Base-by-base conservation (phyloP, 208 protist genomes). In the Acanthamoeba triangularis region DNA sequence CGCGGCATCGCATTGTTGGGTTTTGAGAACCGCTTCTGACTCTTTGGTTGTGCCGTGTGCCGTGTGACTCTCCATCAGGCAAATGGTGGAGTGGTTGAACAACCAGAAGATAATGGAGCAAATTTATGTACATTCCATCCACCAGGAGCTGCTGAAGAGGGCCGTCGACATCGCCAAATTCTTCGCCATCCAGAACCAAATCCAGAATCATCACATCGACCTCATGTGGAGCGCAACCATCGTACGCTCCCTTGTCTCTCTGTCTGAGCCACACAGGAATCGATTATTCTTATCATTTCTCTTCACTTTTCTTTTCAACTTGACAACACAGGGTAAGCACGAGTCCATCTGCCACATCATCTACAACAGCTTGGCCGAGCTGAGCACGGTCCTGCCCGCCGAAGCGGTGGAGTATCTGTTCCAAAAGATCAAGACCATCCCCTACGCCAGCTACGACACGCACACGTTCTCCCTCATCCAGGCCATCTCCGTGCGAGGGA, bases 281-380 rank as follows among this genome's bases (percentile, higher is more conserved):
- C 61, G 6, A 67, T n/a, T 59, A 59, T 2, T 14, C 54, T 6
- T 23, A 14, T 59, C 3, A 4, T 65, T 20, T 28, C 16, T 2
- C 16, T 65, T 72, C 28, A 3, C 35, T 72, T 72, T 35, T 0
- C 28, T 20, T 30, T 1, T 23, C 52, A 23, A 8, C 69, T 11
- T 67, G 7, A 23, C 61, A 67, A 52, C 2, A 0, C 16, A 96
- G 69, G 96, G 96, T 44, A 96, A 96, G 88, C 96, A 97, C 49
- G 96, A 97, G 76, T 95, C 94, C 25, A 96, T 96, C 52, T 91
- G 94, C 35, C 88, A 97, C 76, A 95, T 95, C 35, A 96, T 97
- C 59, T 97, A 95, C 67, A 88, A 95, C 30, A 96, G 28, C 16
- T 90, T 97, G 61, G 80, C 59, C 7, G 78, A 94, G 14, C 69